Conservation (phyloP, 164 flowering plant species). For the Umbellularia californica region DNA sequence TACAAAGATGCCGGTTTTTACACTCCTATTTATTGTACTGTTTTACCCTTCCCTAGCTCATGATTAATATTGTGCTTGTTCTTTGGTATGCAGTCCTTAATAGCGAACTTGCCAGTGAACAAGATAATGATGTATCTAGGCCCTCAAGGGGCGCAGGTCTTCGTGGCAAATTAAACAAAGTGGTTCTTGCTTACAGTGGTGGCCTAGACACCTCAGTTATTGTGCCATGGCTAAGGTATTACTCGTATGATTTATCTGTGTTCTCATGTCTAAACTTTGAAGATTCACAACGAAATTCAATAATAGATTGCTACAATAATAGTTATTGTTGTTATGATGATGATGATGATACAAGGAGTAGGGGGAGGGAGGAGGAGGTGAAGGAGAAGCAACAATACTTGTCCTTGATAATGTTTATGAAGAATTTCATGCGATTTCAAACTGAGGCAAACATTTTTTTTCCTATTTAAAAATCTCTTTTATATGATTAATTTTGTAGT, state of each 20-base stretch:
- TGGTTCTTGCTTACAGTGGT: slow-evolving; percentile 93
- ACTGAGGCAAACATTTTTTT: too few relatives aligned
- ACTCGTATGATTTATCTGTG: not conserved
- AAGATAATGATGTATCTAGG: slow-evolving; percentile 23
- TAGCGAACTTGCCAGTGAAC: slow-evolving; percentile 41
- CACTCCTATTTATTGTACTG: not conserved
- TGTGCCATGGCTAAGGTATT: slow-evolving; percentile 92
- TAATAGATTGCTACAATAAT: too few relatives aligned
- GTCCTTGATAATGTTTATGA: not conserved
- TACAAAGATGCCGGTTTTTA: not conserved
- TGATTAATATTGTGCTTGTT: not conserved
- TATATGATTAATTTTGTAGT: too few relatives aligned
- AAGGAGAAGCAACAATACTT: not conserved
- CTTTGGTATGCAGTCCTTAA: slow-evolving; percentile 38
- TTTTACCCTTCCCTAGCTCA: not conserved
- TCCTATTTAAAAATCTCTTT: too few relatives aligned
- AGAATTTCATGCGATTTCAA: not conserved
- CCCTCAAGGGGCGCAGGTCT: slow-evolving; percentile 30
- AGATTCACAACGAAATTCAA: not conserved
- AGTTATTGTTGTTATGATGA: not conserved
- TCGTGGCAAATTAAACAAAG: slow-evolving; percentile 78
- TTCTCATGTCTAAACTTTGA: not conserved
- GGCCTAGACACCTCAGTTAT: slow-evolving; percentile 96
- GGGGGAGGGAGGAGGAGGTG: too few relatives aligned
- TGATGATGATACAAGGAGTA: not conserved